Conservation (phyloP, 441 rosid genomes). For the Mallotus repandus region DNA sequence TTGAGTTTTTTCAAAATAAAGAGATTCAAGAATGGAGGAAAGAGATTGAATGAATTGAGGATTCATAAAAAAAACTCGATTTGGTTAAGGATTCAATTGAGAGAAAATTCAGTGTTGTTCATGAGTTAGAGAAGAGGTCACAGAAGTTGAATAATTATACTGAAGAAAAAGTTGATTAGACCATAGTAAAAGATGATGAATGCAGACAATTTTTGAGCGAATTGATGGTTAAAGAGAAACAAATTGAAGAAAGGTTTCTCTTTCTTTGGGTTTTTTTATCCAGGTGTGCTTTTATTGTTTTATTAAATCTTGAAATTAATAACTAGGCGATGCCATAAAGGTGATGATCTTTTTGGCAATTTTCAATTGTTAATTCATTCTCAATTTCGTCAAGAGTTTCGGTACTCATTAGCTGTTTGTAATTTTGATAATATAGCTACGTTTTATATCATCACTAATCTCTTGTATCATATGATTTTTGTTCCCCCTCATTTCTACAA, state of each 20-base stretch:
- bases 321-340: too few species aligned
- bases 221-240: not conserved
- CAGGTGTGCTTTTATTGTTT: too few species aligned
- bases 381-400: constrained; percentile 22
- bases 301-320: too few species aligned
- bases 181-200: not conserved
- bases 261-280: too few species aligned
- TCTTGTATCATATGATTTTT: constrained; percentile 25
- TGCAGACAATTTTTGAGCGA: too few species aligned
- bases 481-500: not conserved
- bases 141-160: not conserved
- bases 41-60: constrained; percentile 8
- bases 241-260: not conserved
- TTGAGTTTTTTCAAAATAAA: not conserved
- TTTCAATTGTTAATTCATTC: constrained; percentile 25
- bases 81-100: not conserved
- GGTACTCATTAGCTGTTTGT: constrained; percentile 32
- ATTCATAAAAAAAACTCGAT: constrained; percentile 1
- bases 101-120: not conserved
- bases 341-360: constrained; percentile 29
- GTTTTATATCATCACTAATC: constrained; percentile 23
- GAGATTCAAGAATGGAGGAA: not conserved
- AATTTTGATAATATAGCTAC: constrained; percentile 36
- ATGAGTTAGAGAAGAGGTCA: not conserved
- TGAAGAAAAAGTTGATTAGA: not conserved